A percentile compares a stretch with the other conserved stretches of the same genome.
phyloP scores from a whole-genome alignment of 2,329 filamentous ascomycete genomes.

The Penicillium sp. region DNA sequence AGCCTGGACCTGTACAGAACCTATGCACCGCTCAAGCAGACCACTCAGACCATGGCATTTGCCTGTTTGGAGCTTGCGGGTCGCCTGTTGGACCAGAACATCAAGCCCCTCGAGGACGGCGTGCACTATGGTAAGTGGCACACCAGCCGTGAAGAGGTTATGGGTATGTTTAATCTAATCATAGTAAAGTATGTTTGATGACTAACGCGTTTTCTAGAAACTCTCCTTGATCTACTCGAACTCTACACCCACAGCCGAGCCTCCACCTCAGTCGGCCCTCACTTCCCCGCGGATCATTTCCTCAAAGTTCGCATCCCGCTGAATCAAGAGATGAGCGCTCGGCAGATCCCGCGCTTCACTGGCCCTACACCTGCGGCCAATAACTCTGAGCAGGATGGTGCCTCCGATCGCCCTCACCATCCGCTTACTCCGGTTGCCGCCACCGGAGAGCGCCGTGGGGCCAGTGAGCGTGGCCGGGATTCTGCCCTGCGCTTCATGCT shows the following conservation, averaged over 20 bases:
- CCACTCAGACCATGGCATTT: constrained; percentile 80
- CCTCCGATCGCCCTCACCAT: constrained; percentile 21
- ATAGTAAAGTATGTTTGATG: neutral
- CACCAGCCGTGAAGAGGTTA: constrained; percentile 48
- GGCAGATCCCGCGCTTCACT: constrained; percentile 64
- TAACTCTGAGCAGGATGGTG: constrained; percentile 8
- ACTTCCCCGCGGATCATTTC: constrained; percentile 74
- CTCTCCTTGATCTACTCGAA: constrained; percentile 85
- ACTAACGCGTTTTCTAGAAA: constrained; percentile 56
- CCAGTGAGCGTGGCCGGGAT: constrained; percentile 55
- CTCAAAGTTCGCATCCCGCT: constrained; percentile 84
- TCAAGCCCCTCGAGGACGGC: constrained; percentile 52
- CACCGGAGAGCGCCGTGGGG: constrained; percentile 46
- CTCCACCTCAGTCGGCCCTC: constrained; percentile 70
- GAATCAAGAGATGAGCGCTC: constrained; percentile 74
- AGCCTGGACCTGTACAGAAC: constrained; percentile 91
- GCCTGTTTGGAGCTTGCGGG: constrained; percentile 79
- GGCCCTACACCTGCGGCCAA: constrained; percentile 44
- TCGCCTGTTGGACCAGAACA: constrained; percentile 61
- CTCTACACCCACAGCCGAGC: constrained; percentile 84
- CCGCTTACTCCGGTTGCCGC: constrained; percentile 51
- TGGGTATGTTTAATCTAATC: constrained; percentile 38
- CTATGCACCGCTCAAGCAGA: constrained; percentile 87
- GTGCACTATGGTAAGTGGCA: constrained; percentile 54
- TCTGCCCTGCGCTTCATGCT: constrained; percentile 90